Conservation (phyloP, 2,329 filamentous ascomycete species). For the Colletotrichum theobromicola region DNA sequence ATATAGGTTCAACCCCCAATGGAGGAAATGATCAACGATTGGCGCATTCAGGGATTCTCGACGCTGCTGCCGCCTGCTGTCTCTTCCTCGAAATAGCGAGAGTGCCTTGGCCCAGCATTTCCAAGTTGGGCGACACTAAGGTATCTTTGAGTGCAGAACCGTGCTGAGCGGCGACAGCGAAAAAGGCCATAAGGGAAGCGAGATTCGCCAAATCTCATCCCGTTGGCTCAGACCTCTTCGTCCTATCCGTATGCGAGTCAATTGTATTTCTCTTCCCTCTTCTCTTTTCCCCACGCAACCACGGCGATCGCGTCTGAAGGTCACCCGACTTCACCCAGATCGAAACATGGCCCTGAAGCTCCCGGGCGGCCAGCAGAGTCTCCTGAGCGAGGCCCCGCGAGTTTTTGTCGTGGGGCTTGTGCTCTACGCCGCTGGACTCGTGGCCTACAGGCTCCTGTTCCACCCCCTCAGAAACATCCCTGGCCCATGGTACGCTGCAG, state of each 20-base stretch:
- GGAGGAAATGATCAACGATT: background rate
- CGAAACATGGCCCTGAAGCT: background rate
- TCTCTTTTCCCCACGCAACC: background rate
- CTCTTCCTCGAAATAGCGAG: background rate
- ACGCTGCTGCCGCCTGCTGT: background rate
- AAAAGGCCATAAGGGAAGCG: background rate
- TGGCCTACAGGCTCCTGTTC: constrained; percentile 29
- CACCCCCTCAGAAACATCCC: constrained; percentile 34
- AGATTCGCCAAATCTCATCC: background rate
- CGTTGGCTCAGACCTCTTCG: background rate
- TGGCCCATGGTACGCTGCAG: constrained; percentile 31
- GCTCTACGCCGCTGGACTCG: background rate
- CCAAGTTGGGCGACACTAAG: background rate
- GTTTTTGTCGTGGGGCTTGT: background rate
- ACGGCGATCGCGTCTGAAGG: background rate
- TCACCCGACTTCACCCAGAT: background rate
- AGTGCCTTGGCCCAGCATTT: background rate
- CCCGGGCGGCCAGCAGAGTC: background rate
- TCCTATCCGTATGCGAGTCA: background rate
- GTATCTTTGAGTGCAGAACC: background rate
- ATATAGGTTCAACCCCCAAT: background rate
- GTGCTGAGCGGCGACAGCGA: background rate
- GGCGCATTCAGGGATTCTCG: background rate
- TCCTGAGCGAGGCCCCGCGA: background rate
- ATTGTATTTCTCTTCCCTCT: background rate